Percentiles rank a stretch among this genome's conserved stretches.
These are phyloP conservation scores for Rhizophora apiculata DNA, from an alignment of 345 rosid genomes.

Conservation along the genomic window DNA sequence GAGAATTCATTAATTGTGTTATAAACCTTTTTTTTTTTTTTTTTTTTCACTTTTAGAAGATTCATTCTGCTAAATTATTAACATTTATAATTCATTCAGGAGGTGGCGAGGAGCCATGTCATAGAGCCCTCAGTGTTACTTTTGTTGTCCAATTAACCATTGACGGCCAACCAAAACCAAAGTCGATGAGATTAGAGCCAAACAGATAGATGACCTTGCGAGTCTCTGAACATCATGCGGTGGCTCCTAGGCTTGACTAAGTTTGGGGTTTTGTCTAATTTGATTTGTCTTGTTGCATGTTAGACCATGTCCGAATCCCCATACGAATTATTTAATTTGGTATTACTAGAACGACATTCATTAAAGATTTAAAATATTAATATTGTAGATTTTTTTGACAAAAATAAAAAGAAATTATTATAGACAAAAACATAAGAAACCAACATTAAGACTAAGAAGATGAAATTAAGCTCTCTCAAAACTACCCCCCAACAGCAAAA, in stretches of 20 bases:
- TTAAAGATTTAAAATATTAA: not conserved
- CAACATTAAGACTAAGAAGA: not conserved
- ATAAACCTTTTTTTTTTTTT: not conserved
- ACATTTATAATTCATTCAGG: too few relatives aligned
- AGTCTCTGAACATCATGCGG: not conserved
- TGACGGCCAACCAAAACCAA: too few relatives aligned
- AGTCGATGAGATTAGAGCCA: too few relatives aligned
- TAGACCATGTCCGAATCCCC: not conserved
- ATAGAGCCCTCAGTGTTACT: too few relatives aligned
- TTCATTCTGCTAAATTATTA: too few relatives aligned
- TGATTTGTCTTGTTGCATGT: not conserved
- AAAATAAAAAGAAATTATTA: not conserved
- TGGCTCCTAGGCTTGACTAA: not conserved
- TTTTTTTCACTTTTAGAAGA: not conserved
- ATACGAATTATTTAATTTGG: not conserved
- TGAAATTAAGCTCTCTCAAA: not conserved
- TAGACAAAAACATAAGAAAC: not conserved
- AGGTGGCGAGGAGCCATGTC: too few relatives aligned
- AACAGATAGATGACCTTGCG: too few relatives aligned
- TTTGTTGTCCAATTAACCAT: too few relatives aligned
- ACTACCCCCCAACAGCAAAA: not conserved
- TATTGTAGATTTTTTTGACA: too few relatives aligned
- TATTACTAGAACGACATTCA: not conserved
- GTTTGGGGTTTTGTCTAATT: not conserved
- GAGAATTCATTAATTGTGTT: too few relatives aligned